A percentile compares a stretch with the other conserved stretches of the same genome.
phyloP scores from a whole-genome alignment of 345 rosid genomes.

The Eucalyptus erythrocorys region DNA sequence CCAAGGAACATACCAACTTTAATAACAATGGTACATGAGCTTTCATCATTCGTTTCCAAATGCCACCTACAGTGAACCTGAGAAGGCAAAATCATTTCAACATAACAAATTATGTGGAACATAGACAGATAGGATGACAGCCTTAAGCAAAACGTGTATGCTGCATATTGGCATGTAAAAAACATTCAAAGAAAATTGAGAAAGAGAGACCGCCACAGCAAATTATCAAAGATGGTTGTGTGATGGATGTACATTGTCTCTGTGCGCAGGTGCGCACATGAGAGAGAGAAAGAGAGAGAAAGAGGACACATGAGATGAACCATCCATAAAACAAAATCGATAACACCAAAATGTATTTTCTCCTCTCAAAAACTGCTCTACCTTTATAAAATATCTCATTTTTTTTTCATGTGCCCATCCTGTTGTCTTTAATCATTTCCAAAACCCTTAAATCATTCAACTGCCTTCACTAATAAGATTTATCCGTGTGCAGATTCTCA shows the following conservation, averaged over 20 bases:
- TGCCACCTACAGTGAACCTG: slow-evolving; percentile 90
- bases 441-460: not conserved
- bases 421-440: not conserved
- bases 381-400: not conserved
- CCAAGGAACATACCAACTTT: slow-evolving; percentile 62
- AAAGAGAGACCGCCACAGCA: not conserved
- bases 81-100: not conserved
- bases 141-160: not conserved
- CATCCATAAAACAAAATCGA: not conserved
- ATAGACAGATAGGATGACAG: not conserved
- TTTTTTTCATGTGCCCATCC: not conserved
- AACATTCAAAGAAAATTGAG: not conserved
- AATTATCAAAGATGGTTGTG: not conserved
- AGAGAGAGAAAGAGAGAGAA: not conserved
- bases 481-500: not conserved
- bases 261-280: not conserved
- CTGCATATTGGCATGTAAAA: not conserved
- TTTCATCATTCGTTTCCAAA: slow-evolving; percentile 50
- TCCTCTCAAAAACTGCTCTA: not conserved
- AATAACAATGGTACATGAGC: slow-evolving; percentile 44
- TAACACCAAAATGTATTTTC: not conserved
- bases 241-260: not conserved
- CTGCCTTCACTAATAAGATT: not conserved
- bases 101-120: not conserved
- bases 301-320: not conserved